Percentiles rank a stretch among this genome's conserved stretches.
phyloP scores from a whole-genome alignment of 345 rosid genomes.

The Ceriops tagal region DNA sequence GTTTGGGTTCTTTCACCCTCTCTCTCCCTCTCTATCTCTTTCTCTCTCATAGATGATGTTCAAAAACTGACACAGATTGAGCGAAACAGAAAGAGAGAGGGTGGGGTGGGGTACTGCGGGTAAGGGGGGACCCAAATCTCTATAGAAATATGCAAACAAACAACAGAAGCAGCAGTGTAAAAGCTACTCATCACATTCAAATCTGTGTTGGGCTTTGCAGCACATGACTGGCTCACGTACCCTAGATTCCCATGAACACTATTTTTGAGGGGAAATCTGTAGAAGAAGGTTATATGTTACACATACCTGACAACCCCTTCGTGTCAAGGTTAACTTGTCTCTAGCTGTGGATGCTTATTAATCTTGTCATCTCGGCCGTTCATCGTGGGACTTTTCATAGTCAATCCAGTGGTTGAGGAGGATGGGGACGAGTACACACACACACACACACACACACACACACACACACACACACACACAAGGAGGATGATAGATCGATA shows the following conservation, averaged over 20 bases:
- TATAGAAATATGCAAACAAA: conserved; percentile 37
- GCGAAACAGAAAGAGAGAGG: conserved; percentile 19
- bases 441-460: no score
- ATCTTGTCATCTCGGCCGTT: conserved; percentile 1
- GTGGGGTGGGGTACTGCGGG: no score
- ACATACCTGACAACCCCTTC: conserved; percentile 23
- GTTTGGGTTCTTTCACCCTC: conserved; percentile 24
- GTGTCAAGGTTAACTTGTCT: background rate
- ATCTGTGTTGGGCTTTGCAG: conserved; percentile 28
- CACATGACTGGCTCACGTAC: conserved; percentile 10
- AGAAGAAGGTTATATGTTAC: background rate
- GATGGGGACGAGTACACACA: no score
- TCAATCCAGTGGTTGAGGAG: background rate
- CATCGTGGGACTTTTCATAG: background rate
- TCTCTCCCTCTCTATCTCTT: conserved; percentile 9
- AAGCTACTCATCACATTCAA: conserved; percentile 35
- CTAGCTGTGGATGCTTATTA: background rate
- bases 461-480: no score
- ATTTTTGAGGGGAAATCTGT: background rate
- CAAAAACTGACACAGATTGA: conserved; percentile 25
- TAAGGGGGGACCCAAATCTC: conserved; percentile 45
- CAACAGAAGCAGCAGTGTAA: conserved; percentile 32
- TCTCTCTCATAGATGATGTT: conserved; percentile 22
- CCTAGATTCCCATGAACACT: conserved; percentile 16
- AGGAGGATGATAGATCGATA: no score